These are phyloP conservation scores for Quercus agrifolia DNA, from an alignment of 306 rosid genomes.

Conservation along the genomic window DNA sequence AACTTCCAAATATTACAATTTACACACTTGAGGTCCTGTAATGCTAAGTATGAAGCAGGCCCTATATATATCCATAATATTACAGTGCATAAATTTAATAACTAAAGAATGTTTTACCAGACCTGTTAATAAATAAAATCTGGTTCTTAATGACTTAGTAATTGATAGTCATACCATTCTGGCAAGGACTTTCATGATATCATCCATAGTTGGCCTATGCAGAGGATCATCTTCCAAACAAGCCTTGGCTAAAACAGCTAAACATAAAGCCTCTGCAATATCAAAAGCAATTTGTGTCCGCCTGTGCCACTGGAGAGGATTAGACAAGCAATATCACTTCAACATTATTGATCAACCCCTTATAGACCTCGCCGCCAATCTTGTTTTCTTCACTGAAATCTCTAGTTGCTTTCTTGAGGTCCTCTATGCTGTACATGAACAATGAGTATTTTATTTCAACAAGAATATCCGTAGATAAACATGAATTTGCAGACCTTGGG, in stretches of 20 bases:
- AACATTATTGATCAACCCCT: slow-evolving; percentile 36
- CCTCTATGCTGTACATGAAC: slow-evolving; percentile 49
- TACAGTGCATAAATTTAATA: too few relatives aligned
- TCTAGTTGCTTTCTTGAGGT: slow-evolving; percentile 42
- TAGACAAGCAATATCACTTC: slow-evolving; percentile 32
- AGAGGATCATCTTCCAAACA: slow-evolving; percentile 65
- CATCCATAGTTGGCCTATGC: slow-evolving; percentile 62
- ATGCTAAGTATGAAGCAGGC: too few relatives aligned
- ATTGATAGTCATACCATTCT: slow-evolving; percentile 38
- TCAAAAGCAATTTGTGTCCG: slow-evolving; percentile 64
- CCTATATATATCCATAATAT: too few relatives aligned
- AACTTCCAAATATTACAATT: too few relatives aligned
- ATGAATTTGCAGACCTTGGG: slow-evolving; percentile 31
- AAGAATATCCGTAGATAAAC: slow-evolving; percentile 66
- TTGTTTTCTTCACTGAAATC: slow-evolving; percentile 54
- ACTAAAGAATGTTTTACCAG: too few relatives aligned
- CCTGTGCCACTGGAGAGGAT: slow-evolving; percentile 36
- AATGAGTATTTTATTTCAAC: slow-evolving; percentile 55
- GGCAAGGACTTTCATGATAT: slow-evolving; percentile 58
- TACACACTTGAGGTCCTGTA: too few relatives aligned
- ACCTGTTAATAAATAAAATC: slow-evolving; percentile 2
- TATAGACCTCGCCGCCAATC: slow-evolving; percentile 34
- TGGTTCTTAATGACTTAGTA: background rate
- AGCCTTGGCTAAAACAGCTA: slow-evolving; percentile 59
- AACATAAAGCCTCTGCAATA: slow-evolving; percentile 51